Evolutionary conservation across 139 green algal species (phyloP), one percentile per base, ranked within the genome.

Genomic region (Chlorella sp.): DNA sequence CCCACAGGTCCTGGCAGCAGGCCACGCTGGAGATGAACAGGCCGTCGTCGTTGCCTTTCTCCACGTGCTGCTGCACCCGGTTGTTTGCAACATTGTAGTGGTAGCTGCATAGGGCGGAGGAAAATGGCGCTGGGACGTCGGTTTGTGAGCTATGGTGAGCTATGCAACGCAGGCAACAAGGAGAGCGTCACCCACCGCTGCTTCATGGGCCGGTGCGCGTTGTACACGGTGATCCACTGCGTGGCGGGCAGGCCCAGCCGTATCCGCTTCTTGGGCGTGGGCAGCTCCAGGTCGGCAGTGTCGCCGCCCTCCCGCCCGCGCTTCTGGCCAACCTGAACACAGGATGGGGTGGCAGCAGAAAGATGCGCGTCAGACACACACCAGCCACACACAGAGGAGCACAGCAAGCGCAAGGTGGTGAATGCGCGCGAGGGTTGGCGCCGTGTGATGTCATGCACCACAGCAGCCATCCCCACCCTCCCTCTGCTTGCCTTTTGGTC

Each of bases 211-310:
- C 94, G 87, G 89, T 98, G 95, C 44, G 96, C 96, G 88, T 99
- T 99, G 94, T 99, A 99, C 18, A 99, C 95, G 7, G 97, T 99
- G 86, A 99, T 99, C 97, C 97, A 99, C 92, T 99, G 97, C 44
- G 94, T 97, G 32, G 97, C 97, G 16, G 97, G 97, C 83, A 99
- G 91, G 16, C 97, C 97, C 80, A 99, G 87, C 44, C 97, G 91
- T 30, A 98, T 95, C 89, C 98, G 98, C 92, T 99, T 99, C 92
- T 98, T 98, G 39, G 96, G 93, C 63, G 86, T 76, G 57, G 72
- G 84, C n/a, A 81, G 41, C 67, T 87, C 80, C 56, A 87, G 55
- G 86, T 82, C 80, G 0, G 32, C 71, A 26, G 65, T 75, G 67
- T 63, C 80, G 23, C 75, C 78, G 30, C n/a, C 55, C 44, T 97